These are phyloP conservation scores for Thuidium tamariscinum DNA, from an alignment of 225 moss, liverwort and hornwort genomes.

Conservation along the genomic window DNA sequence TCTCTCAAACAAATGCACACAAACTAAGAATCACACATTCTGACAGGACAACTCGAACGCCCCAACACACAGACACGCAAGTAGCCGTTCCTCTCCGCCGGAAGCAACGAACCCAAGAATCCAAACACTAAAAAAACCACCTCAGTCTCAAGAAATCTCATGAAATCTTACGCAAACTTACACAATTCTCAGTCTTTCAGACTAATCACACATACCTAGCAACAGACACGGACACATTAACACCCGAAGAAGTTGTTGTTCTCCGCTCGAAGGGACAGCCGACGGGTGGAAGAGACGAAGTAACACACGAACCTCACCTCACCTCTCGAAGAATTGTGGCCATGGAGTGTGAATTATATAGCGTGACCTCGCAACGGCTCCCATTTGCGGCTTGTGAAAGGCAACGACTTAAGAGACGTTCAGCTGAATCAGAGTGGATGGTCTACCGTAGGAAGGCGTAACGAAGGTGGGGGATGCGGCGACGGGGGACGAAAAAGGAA, in stretches of 20 bases:
- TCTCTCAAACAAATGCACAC: neutral
- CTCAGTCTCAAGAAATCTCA: neutral
- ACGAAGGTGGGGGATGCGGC: neutral
- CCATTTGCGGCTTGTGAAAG: neutral
- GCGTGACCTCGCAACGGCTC: neutral
- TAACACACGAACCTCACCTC: neutral
- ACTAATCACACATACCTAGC: neutral
- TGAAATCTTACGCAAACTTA: neutral
- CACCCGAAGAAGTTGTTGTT: neutral
- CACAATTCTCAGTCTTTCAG: too few relatives aligned
- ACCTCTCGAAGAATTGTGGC: neutral
- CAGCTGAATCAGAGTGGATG: neutral
- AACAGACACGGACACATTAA: neutral
- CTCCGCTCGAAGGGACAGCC: neutral
- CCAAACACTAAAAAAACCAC: neutral
- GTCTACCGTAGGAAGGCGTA: neutral
- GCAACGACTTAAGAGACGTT: neutral
- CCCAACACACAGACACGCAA: neutral
- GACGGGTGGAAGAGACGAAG: neutral
- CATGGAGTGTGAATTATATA: neutral
- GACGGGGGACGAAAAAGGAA: neutral
- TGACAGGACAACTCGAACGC: neutral
- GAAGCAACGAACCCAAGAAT: too few relatives aligned
- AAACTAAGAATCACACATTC: neutral
- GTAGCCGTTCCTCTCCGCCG: neutral